phyloP scores from a whole-genome alignment of 345 rosid genomes.

The Eucalyptus grandis region DNA sequence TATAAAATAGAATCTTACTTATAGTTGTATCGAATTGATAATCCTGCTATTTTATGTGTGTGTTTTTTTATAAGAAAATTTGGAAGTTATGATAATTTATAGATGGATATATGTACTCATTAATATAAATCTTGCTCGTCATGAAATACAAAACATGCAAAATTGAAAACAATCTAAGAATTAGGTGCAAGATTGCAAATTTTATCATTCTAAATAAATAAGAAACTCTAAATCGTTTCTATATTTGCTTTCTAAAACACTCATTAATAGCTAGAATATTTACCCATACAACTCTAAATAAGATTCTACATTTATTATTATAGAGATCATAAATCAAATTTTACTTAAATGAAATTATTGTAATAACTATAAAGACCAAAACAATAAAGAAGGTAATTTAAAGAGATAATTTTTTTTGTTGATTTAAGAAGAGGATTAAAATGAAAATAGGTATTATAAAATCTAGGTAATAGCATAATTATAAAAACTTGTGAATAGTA shows the following conservation, averaged over 20 bases:
- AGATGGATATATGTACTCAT: background rate
- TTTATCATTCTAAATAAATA: background rate
- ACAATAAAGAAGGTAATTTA: background rate
- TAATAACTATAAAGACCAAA: background rate
- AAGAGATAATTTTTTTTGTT: background rate
- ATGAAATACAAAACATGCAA: background rate
- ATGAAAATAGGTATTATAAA: background rate
- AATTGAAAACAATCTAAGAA: background rate
- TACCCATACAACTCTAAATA: background rate
- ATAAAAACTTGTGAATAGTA: background rate
- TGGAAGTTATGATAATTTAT: background rate
- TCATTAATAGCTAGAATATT: background rate
- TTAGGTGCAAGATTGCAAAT: background rate
- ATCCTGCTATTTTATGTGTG: background rate
- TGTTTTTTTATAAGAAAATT: background rate
- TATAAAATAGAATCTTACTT: background rate
- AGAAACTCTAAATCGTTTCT: background rate
- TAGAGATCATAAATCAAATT: background rate
- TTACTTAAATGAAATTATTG: background rate
- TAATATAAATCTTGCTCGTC: background rate
- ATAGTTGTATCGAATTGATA: background rate
- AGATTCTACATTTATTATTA: background rate
- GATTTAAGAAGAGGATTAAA: background rate
- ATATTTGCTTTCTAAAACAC: background rate
- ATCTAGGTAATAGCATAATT: background rate